These are phyloP conservation scores for Leptomonas pyrrhocoris DNA, from an alignment of 208 protist genomes.

Conservation along the genomic window DNA sequence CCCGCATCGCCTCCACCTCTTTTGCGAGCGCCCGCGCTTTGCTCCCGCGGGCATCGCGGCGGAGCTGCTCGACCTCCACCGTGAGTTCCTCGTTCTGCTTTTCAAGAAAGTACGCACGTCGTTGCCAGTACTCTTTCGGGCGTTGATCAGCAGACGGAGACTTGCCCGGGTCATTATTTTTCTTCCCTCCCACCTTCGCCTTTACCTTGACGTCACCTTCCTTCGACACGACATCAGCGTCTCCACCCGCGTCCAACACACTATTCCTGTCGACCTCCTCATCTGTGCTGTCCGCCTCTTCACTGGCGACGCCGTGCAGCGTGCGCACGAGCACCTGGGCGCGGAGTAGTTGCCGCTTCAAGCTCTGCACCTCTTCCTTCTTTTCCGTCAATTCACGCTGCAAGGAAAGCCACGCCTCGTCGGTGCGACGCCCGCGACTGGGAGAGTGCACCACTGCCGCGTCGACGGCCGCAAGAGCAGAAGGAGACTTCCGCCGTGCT, in stretches of 20 bases:
- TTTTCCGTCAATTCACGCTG: slow-evolving; percentile 36
- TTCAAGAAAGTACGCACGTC: slow-evolving; percentile 44
- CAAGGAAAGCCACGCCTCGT: slow-evolving; percentile 34
- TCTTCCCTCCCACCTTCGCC: not conserved
- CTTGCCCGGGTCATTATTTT: not conserved
- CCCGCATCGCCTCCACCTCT: slow-evolving; percentile 48
- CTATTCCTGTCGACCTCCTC: too few species aligned
- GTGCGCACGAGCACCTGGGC: slow-evolving; percentile 31
- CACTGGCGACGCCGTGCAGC: slow-evolving; percentile 25
- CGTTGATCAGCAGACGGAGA: not conserved
- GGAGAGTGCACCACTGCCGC: not conserved
- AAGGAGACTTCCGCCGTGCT: slow-evolving; percentile 14
- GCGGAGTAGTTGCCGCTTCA: slow-evolving; percentile 47
- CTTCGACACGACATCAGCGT: not conserved
- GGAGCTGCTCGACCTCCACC: slow-evolving; percentile 36
- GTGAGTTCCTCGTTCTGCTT: slow-evolving; percentile 32
- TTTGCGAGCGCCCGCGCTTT: slow-evolving; percentile 43
- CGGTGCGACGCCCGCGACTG: slow-evolving; percentile 7
- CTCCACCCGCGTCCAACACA: not conserved
- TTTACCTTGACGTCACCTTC: not conserved
- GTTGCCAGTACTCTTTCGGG: slow-evolving; percentile 29
- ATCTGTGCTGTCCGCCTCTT: not conserved
- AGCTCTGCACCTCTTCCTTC: slow-evolving; percentile 33
- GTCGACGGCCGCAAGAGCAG: not conserved
- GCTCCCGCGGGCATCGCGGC: slow-evolving; percentile 45